Evolutionary conservation across 768 basidiomycete species (phyloP).

Genomic region (Podaxis mareebaensis): DNA sequence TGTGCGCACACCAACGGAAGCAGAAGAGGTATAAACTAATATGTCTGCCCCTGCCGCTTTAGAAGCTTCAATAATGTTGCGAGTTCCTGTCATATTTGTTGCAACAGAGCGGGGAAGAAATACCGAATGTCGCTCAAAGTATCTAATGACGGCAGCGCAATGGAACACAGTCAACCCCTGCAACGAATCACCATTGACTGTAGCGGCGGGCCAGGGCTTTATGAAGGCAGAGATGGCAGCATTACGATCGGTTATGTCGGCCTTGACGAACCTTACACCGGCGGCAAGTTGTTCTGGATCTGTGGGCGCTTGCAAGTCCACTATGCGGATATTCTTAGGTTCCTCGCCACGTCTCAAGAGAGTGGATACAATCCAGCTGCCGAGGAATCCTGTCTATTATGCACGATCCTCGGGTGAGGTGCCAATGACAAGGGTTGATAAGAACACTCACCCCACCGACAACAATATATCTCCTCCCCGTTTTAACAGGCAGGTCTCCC

Average conservation of each 20-base stretch:
- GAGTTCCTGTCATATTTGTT: background rate
- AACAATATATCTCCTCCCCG: background rate
- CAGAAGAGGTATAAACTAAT: background rate
- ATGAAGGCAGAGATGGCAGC: background rate
- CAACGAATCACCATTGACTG: background rate
- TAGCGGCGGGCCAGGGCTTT: background rate
- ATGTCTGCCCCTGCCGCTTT: conserved; percentile 1
- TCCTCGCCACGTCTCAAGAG: conserved; percentile 2
- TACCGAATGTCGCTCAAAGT: background rate
- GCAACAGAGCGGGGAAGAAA: background rate
- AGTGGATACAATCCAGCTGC: background rate
- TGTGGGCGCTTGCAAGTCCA: background rate
- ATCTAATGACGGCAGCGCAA: background rate
- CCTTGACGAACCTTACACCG: background rate
- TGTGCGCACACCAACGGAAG: background rate
- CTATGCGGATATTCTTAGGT: background rate
- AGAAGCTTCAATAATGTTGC: conserved; percentile 4
- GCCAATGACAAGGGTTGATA: background rate
- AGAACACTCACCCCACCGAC: background rate
- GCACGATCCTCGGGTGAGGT: background rate
- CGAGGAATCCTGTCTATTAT: conserved; percentile 1
- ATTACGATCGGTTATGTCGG: background rate
- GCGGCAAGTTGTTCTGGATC: background rate
- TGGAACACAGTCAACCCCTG: conserved; percentile 5
- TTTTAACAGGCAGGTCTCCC: background rate